Evolutionary conservation across 2,329 filamentous ascomycete species (phyloP), one percentile per base, ranked within the genome.

Genomic region (Aspergillus terreus): DNA sequence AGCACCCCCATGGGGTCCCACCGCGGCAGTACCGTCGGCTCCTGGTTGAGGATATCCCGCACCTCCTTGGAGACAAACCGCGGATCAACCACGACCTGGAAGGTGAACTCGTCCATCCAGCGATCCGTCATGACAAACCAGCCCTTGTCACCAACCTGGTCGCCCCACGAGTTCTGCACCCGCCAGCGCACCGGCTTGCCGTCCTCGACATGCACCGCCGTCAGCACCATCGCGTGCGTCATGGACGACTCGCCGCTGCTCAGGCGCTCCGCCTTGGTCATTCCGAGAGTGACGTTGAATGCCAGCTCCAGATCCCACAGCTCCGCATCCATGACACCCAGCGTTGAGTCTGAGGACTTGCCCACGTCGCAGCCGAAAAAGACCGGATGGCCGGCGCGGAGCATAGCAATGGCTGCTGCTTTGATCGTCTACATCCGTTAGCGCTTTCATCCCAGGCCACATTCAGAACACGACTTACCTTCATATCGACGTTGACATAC

Each of bases 211-310:
- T 96, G 90, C 43, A 95, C 91, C 1, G 83, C 91, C 2, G 90
- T 95, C 55, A 96, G 72, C 0, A 95, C 89, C 91, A 95, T 95
- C 4, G 91, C 91, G 63, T 95, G 91, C 1, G 90, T 95, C 90
- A 96, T 95, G 46, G 82, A 79, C 49, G 82, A 86, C 72, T 95
- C 90, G 10, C 88, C 84, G 0, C 85, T 86, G 61, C 81, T 76
- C 43, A 96, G 74, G 3, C 90, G 77, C 62, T 90, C 81, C 1
- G 87, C 86, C 72, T 95, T 95, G 63, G 76, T 82, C 81, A 95
- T 80, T 15, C 82, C 83, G 7, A 92, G 78, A 50, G 78, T 79
- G 54, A 90, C 79, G 62, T 91, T 89, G 71, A 95, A 90, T n/a
- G 88, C 90, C 1, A 95, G 81, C 61, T 87, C 82, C 70, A 92